Conservation (phyloP, 192 early-diverging fungal species). For the Coemansia javaensis region DNA sequence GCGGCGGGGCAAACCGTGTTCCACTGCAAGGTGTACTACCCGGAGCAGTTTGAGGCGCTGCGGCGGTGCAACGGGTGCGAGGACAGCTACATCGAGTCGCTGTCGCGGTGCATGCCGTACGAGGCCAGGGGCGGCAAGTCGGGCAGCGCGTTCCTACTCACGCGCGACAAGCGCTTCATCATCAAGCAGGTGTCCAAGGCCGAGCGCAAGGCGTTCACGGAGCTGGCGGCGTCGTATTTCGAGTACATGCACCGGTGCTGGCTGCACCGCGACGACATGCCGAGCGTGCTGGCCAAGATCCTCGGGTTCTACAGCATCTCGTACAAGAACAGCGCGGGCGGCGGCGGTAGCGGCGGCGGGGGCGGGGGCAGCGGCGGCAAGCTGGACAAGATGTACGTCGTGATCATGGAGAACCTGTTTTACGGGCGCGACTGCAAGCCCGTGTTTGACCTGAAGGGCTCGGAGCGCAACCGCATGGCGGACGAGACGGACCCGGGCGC, state of each 20-base stretch:
- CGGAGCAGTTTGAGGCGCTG: slow-evolving; percentile 88
- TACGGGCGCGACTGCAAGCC: slow-evolving; percentile 69
- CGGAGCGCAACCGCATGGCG: slow-evolving; percentile 89
- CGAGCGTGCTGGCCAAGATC: slow-evolving; percentile 81
- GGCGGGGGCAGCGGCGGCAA: too few species aligned
- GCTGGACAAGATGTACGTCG: slow-evolving; percentile 79
- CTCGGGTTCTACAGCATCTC: slow-evolving; percentile 91
- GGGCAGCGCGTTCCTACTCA: slow-evolving; percentile 86
- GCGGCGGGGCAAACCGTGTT: slow-evolving; percentile 72
- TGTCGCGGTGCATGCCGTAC: slow-evolving; percentile 85
- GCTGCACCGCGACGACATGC: slow-evolving; percentile 51
- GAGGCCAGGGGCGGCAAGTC: slow-evolving; percentile 85
- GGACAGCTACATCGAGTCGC: slow-evolving; percentile 74
- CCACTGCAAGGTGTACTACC: slow-evolving; percentile 86
- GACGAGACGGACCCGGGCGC: slow-evolving; percentile 83
- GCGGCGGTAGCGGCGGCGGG: too few species aligned
- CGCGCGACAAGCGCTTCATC: slow-evolving; percentile 84
- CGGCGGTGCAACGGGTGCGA: slow-evolving; percentile 80
- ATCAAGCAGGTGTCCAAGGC: slow-evolving; percentile 83
- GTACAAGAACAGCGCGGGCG: slow-evolving; percentile 80
- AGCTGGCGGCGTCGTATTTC: slow-evolving; percentile 91
- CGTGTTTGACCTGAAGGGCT: slow-evolving; percentile 92
- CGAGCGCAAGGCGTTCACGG: slow-evolving; percentile 81
- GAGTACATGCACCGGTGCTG: slow-evolving; percentile 58
- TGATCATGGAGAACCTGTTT: slow-evolving; percentile 96